Conservation (phyloP, 192 early-diverging fungal genomes). For the Lunasporangiospora selenospora region DNA sequence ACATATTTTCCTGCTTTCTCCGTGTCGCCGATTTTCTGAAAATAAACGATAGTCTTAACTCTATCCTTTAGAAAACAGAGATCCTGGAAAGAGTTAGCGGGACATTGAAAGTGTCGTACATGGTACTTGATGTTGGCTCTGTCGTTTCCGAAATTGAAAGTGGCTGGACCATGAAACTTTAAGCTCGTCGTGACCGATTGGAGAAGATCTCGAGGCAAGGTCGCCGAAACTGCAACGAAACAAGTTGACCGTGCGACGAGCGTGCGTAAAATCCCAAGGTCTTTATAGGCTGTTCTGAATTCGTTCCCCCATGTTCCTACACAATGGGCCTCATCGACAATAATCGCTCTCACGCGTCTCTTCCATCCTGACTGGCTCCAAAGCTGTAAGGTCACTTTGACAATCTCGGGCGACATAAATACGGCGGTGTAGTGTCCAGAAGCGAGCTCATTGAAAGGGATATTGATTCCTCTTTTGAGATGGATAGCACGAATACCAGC, state of each 20-base stretch:
- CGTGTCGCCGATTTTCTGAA: not conserved
- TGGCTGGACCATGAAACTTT: not conserved
- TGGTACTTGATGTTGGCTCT: constrained; percentile 11
- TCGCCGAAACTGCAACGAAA: constrained; percentile 18
- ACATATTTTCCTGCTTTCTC: too few species aligned
- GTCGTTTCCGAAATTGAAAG: constrained; percentile 15
- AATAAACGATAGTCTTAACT: constrained; percentile 3
- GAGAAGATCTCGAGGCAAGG: not conserved
- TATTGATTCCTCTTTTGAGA: too few species aligned
- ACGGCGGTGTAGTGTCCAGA: constrained; percentile 12
- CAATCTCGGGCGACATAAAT: constrained; percentile 22
- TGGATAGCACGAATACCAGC: too few species aligned
- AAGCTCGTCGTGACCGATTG: constrained; percentile 3
- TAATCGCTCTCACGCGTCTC: not conserved
- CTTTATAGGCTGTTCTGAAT: constrained; percentile 8
- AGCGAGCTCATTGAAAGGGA: not conserved
- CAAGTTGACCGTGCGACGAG: not conserved
- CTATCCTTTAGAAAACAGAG: not conserved
- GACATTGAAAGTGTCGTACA: not conserved
- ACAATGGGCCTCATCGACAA: constrained; percentile 23
- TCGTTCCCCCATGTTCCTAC: constrained; percentile 5
- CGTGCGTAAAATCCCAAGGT: constrained; percentile 1
- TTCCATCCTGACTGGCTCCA: constrained; percentile 2
- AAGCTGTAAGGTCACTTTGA: not conserved
- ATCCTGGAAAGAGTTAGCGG: not conserved